phyloP scores from a whole-genome alignment of 1,139 yeast species.

The Yamadazyma atmosphaerica region DNA sequence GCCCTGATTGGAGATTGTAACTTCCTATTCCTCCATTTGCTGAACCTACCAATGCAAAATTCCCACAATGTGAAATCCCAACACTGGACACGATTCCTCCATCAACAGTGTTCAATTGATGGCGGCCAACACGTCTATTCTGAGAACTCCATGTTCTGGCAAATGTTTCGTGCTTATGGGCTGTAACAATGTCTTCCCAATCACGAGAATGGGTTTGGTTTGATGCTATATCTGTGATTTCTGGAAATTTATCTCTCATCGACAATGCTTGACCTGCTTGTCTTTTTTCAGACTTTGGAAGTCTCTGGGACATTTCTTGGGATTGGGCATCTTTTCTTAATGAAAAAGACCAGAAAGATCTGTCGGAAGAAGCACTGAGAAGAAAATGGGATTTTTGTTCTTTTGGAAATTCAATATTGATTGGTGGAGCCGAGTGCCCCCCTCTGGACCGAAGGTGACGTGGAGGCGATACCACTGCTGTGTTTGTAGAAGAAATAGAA shows the following conservation, averaged over 20 bases:
- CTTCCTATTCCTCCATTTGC: constrained; percentile 85
- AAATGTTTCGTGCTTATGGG: constrained; percentile 77
- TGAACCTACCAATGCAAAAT: constrained; percentile 93
- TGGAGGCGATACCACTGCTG: constrained; percentile 80
- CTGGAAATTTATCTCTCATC: constrained; percentile 69
- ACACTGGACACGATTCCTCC: constrained; percentile 80
- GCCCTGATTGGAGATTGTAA: constrained; percentile 89
- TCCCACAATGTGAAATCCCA: constrained; percentile 88
- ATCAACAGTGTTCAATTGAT: constrained; percentile 71
- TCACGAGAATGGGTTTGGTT: constrained; percentile 81
- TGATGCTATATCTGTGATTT: constrained; percentile 70
- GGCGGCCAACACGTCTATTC: constrained; percentile 77
- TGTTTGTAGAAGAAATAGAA: constrained; percentile 65
- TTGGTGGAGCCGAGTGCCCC: constrained; percentile 94
- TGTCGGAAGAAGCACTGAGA: constrained; percentile 85
- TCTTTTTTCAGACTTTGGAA: constrained; percentile 57
- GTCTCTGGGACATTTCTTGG: constrained; percentile 84
- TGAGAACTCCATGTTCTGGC: constrained; percentile 95
- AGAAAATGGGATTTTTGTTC: constrained; percentile 78
- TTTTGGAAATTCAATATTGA: constrained; percentile 74
- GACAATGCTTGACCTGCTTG: constrained; percentile 56
- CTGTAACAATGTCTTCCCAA: constrained; percentile 95
- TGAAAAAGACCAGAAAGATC: constrained; percentile 87
- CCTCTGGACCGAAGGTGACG: constrained; percentile 91
- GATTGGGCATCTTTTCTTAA: constrained; percentile 95